Evolutionary conservation across 768 basidiomycete genomes (phyloP), one percentile per base, ranked within the genome.

Genomic region (Kondoa subrosea): DNA sequence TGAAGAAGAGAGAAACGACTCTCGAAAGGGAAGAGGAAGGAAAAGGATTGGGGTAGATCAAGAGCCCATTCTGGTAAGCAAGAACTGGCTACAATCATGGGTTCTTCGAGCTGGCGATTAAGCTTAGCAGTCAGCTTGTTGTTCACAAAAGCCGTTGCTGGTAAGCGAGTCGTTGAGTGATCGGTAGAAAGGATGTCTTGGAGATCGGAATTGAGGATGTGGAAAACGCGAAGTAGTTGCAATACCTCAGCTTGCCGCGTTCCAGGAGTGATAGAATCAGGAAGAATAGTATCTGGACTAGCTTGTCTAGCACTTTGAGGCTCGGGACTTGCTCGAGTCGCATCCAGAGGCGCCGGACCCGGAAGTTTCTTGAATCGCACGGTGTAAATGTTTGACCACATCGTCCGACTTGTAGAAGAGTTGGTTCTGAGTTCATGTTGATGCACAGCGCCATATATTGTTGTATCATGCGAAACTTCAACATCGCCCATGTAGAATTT

Each of bases 11-110:
- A 87, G 79, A 91, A 97, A 33, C 95, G 89, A 15, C 92, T 95
- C 26, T 92, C 87, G 78, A 99, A 97, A 0, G 95, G 95, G 83
- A 99, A 97, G 12, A 99, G 82, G 85, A 99, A 99, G 0, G 93
- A 88, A 82, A 95, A 99, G 74, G 91, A 87, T 73, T 89, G 89
- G 1, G 92, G 91, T 3, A 99, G 82, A 76, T 97, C 93, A 57
- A 91, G 79, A 0, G 93, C 89, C 95, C 95, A 99, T 74, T 95
- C 91, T 3, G 95, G 95, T 2, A 97, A 79, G 78, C 95, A 97
- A 29, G 89, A 89, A 73, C 93, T 95, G 66, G 93, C 95, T 57
- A 99, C 91, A 71, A 99, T 95, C 91, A 97, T 95, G 0, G 91
- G 89, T 75, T 99, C 95, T 73, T 99, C 95, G 57, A 99, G 77